A percentile compares a stretch with the other conserved stretches of the same genome.
These are phyloP conservation scores for Volutella citrinella DNA, from an alignment of 2,329 filamentous ascomycete genomes.

Conservation along the genomic window DNA sequence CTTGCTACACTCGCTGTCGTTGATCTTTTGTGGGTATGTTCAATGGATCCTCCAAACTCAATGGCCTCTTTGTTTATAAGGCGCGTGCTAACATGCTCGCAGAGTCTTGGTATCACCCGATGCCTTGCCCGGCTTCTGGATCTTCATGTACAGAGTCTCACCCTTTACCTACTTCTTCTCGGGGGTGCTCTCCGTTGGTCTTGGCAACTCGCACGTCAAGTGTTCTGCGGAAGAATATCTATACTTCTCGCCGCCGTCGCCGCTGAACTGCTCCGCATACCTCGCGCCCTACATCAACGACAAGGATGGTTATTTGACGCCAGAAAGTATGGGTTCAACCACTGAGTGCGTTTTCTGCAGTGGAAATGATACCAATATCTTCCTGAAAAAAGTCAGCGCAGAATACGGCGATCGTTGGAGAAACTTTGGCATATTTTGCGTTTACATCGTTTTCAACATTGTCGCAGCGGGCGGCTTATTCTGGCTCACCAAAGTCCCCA, in stretches of 20 bases:
- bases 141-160: constrained; percentile 60
- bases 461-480: constrained; percentile 51
- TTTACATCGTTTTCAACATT: constrained; percentile 56
- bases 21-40: constrained; percentile 33
- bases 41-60: too few relatives aligned
- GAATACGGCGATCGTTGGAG: constrained; percentile 61
- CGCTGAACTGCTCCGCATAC: constrained; percentile 59
- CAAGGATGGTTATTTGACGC: constrained; percentile 51
- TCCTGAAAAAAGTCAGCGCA: constrained; percentile 45
- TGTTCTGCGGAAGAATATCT: constrained; percentile 70
- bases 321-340: constrained; percentile 47
- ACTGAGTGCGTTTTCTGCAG: constrained; percentile 54
- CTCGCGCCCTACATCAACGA: constrained; percentile 45
- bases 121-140: constrained; percentile 52
- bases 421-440: constrained; percentile 62
- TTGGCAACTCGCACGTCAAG: constrained; percentile 62
- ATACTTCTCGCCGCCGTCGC: constrained; percentile 57
- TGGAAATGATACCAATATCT: constrained; percentile 48
- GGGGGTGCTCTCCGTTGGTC: constrained; percentile 65
- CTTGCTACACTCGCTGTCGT: constrained; percentile 57
- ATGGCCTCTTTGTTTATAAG: not conserved
- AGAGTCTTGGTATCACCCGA: constrained; percentile 32
- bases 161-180: constrained; percentile 79
- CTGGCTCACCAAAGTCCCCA: constrained; percentile 47
- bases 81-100: too few relatives aligned